Conservation (phyloP, 352 stramenopile genomes). For the Phytophthora ramorum region DNA sequence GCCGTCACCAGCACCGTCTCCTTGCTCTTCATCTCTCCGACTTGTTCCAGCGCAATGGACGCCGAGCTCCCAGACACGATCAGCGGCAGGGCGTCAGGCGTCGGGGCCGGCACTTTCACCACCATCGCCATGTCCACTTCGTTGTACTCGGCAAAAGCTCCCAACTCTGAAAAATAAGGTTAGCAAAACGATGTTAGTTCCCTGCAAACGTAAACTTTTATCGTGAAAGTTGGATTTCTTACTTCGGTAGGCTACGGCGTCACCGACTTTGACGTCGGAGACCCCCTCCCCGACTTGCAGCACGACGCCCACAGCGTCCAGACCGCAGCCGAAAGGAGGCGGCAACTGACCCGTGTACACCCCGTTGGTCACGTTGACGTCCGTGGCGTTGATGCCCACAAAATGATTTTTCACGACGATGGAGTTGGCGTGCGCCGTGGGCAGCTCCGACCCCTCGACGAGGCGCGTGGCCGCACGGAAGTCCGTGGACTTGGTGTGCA, state of each 20-base stretch:
- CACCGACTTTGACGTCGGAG: constrained; percentile 45
- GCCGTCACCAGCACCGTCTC: constrained; percentile 68
- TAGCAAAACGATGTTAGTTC: neutral
- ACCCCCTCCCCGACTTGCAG: constrained; percentile 48
- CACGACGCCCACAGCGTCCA: constrained; percentile 55
- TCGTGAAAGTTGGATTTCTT: neutral
- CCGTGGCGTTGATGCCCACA: constrained; percentile 59
- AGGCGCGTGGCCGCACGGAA: constrained; percentile 49
- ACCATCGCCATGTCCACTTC: constrained; percentile 40
- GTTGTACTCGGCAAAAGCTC: constrained; percentile 61
- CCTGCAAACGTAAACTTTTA: neutral
- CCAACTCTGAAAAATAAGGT: constrained; percentile 35
- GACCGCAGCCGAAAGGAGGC: constrained; percentile 52
- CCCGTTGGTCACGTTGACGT: constrained; percentile 64
- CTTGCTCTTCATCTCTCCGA: constrained; percentile 56
- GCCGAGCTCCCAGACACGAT: constrained; percentile 50
- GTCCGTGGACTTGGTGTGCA: constrained; percentile 51
- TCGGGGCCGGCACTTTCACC: constrained; percentile 37
- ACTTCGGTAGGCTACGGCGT: constrained; percentile 55
- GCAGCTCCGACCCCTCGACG: constrained; percentile 39
- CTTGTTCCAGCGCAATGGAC: constrained; percentile 52
- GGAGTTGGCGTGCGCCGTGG: constrained; percentile 23
- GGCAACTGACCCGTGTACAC: constrained; percentile 38
- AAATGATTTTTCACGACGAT: constrained; percentile 55
- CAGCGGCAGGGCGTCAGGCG: constrained; percentile 39